Evolutionary conservation across 2,329 filamentous ascomycete species (phyloP), one percentile per base, ranked within the genome.

Genomic region (Ascosphaera apis): DNA sequence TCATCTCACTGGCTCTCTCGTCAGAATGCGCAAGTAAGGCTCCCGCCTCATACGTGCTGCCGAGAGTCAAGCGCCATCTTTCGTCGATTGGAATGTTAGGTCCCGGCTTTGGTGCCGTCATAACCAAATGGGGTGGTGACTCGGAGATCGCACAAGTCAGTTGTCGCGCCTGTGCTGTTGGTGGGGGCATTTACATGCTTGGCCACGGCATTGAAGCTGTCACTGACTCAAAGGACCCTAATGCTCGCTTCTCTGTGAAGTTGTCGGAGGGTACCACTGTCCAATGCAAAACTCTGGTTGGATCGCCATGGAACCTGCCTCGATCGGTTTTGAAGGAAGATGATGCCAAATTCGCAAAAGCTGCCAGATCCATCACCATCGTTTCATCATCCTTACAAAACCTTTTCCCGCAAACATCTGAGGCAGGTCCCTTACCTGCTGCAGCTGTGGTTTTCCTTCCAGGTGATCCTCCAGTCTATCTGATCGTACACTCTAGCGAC

Each of bases 61-160:
- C 69, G 2, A 66, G 71, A 17, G 78, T 95, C 38, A 67, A 76
- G 44, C 71, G 75, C 32, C 84, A 98, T 54, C 60, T 95, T 35
- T 68, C 69, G 11, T 93, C 86, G 0, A 84, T 91, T 55, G 84
- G 86, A 5, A 60, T 80, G 3, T 86, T 93, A 46, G 86, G 86
- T 0, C 69, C 78, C 34, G 83, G 86, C 7, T 95, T 95, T 51
- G 80, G 80, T 36, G 80, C 82, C 33, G 72, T 98, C 9, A 70
- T 91, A 44, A 76, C 84, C 15, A 93, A 92, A 62, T 98, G 83
- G 76, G 86, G 86, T 33, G 83, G 86, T 18, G 64, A 78, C 33
- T 77, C 82, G 21, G 86, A 98, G 55, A 72, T 95, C 40, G 72
- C 79, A 19, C 86, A 98, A 60, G 83, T 92, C 16, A 80, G 75